Base-by-base conservation (phyloP, 306 rosid genomes). In the Casuarina glauca region DNA sequence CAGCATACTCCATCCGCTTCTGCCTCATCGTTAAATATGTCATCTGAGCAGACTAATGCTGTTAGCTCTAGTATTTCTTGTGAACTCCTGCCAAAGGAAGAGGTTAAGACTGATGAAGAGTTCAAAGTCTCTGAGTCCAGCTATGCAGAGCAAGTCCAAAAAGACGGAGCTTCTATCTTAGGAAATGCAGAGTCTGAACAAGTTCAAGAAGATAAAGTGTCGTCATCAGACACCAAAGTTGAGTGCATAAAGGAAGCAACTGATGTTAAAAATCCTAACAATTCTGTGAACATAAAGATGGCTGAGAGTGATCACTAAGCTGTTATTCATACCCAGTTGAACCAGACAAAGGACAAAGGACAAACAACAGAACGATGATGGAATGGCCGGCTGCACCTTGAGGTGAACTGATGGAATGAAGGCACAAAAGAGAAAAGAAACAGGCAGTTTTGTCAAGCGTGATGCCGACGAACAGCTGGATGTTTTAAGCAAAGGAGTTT, bases 71-170 rank as follows among this genome's bases (percentile, higher is more conserved):
- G 69, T 74, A 77, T 44, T 39, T 84, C 71, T 26, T 19, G 38
- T 67, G 79, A 81, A 71, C 77, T 68, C 75, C 74, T 82, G 50
- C 41, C 63, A 52, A 82, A 78, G 79, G 84, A 77, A 81, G 85
- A 78, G 84, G 86, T 70, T 69, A 85, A 81, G 74, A 74, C 84
- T 46, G 44, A 57, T n/a, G 78, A 75, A 82, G 88, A 76, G 53
- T n/a, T 46, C 2, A 49, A 48, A 81, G 72, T 39, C 70, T 66
- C 87, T 36, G 58, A 61, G 69, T 51, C 75, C n/a, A 46, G 81
- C 17, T 57, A 73, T 5, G 42, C 74, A 20, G 84, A 81, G 70
- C 72, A 74, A 67, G 62, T 46, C 42, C 72, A 70, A 86, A 76
- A 15, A 58, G 79, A 39, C 46, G 87, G 58, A 54, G 49, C 74